Evolutionary conservation across 257 asterid species (phyloP).

Genomic region (Verbascum thapsus): DNA sequence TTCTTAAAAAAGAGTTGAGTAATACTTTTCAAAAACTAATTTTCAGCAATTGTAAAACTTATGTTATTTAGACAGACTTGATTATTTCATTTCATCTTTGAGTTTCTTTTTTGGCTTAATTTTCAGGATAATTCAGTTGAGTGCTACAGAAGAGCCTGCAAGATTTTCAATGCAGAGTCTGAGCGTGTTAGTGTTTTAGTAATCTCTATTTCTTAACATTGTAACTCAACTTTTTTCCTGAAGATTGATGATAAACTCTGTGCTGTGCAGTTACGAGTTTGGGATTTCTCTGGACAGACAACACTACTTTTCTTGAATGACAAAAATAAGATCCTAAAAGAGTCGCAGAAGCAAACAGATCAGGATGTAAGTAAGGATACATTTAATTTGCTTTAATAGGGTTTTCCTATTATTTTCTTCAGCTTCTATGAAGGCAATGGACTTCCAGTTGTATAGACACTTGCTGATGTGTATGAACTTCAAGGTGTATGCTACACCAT

Average conservation of each 20-base stretch:
- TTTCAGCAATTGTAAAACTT: conserved; percentile 8
- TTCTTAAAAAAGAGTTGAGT: conserved; percentile 16
- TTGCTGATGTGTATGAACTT: conserved; percentile 5
- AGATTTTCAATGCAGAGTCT: conserved; percentile 71
- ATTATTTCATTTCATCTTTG: conserved; percentile 24
- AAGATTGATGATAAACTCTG: conserved; percentile 33
- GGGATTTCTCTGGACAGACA: conserved; percentile 96
- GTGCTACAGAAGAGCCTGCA: conserved; percentile 92
- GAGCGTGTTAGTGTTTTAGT: conserved; percentile 64
- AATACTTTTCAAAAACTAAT: conserved; percentile 19
- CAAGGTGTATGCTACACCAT: conserved; percentile 1
- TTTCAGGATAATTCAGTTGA: conserved; percentile 86
- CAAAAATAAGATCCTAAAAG: conserved; percentile 63
- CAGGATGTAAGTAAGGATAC: conserved; percentile 67
- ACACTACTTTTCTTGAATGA: conserved; percentile 63
- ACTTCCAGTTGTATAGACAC: background rate
- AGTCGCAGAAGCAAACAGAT: conserved; percentile 66
- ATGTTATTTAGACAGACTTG: conserved; percentile 15
- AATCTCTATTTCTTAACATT: conserved; percentile 14
- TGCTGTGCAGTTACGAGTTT: conserved; percentile 69
- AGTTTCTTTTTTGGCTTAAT: conserved; percentile 29
- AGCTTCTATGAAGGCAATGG: background rate
- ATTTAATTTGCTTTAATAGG: conserved; percentile 16
- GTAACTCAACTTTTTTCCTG: conserved; percentile 28
- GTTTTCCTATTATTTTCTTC: conserved; percentile 23